Conservation (phyloP, 73 alveolate species). For the Paramecium tetraurelia region DNA sequence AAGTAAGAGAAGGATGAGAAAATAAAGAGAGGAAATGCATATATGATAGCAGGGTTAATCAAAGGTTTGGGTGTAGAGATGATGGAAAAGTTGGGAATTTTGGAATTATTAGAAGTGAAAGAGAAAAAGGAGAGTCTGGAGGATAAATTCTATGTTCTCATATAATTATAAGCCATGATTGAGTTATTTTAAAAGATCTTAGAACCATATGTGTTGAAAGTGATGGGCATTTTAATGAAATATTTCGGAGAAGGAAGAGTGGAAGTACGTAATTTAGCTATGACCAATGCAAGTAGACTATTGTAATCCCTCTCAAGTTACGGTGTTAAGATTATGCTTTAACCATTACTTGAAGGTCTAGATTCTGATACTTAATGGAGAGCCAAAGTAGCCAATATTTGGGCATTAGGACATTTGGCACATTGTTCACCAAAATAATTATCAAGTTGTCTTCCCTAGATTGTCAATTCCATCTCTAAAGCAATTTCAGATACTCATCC, state of each 20-base stretch:
- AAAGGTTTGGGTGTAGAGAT: conserved; percentile 73
- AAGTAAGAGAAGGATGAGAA: conserved; percentile 42
- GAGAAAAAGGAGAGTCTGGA: conserved; percentile 48
- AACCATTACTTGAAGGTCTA: conserved; percentile 72
- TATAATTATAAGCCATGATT: conserved; percentile 69
- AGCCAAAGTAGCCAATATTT: conserved; percentile 75
- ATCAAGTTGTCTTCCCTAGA: conserved; percentile 71
- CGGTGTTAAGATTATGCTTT: conserved; percentile 75
- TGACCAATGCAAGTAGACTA: conserved; percentile 62
- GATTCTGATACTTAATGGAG: conserved; percentile 80
- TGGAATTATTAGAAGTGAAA: conserved; percentile 55
- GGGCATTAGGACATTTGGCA: conserved; percentile 86
- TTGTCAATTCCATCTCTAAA: conserved; percentile 72
- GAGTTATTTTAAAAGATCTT: conserved; percentile 67
- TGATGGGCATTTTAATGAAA: conserved; percentile 67
- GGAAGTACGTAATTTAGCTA: conserved; percentile 70
- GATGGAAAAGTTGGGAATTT: conserved; percentile 55
- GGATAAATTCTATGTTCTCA: conserved; percentile 63
- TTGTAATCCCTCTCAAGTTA: conserved; percentile 72
- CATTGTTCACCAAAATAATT: conserved; percentile 80
- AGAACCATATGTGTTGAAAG: conserved; percentile 67
- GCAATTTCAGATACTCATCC: conserved; percentile 85
- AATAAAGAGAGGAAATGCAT: conserved; percentile 72
- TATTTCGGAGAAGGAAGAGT: conserved; percentile 74
- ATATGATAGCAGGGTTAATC: conserved; percentile 74